These are phyloP conservation scores for Orbilia quercus DNA, from an alignment of 2,329 filamentous ascomycete genomes.

Conservation along the genomic window DNA sequence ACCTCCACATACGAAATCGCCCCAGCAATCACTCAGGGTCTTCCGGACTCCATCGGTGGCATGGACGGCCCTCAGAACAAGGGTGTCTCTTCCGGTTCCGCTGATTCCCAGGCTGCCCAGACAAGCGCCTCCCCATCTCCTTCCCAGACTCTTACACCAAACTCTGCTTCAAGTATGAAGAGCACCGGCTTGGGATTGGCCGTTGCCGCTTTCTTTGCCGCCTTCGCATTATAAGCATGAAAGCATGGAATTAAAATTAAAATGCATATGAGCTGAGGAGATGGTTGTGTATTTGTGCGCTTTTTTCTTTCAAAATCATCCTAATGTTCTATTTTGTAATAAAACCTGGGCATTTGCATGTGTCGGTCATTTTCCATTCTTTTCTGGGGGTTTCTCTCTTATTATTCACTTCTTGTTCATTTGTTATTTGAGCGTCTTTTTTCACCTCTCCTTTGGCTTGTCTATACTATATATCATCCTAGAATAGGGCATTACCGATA, in stretches of 20 bases:
- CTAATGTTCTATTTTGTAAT: slow-evolving; percentile 47
- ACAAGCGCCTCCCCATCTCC: slow-evolving; percentile 10
- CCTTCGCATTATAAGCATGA: slow-evolving; percentile 51
- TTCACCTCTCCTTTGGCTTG: slow-evolving; percentile 5
- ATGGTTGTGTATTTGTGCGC: slow-evolving; percentile 10
- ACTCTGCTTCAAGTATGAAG: slow-evolving; percentile 43
- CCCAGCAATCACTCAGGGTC: slow-evolving; percentile 39
- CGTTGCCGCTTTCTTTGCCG: slow-evolving; percentile 43
- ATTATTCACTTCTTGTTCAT: slow-evolving; percentile 29
- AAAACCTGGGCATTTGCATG: slow-evolving; percentile 58
- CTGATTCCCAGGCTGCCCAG: slow-evolving; percentile 18
- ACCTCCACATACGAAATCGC: slow-evolving; percentile 39
- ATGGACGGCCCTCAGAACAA: slow-evolving; percentile 42
- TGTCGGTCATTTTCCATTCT: slow-evolving; percentile 42
- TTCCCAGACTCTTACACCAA: slow-evolving; percentile 9
- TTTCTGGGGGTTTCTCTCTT: slow-evolving; percentile 12
- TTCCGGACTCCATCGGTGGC: slow-evolving; percentile 49
- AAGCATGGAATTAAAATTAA: slow-evolving; percentile 17
- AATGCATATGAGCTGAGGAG: slow-evolving; percentile 15
- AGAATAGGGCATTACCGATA: slow-evolving; percentile 34
- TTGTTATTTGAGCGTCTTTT: slow-evolving; percentile 47
- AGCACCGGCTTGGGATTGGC: slow-evolving; percentile 35
- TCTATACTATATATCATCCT: slow-evolving; percentile 36
- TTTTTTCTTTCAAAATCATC: slow-evolving; percentile 7
- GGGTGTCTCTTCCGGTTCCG: slow-evolving; percentile 24